These are phyloP conservation scores for Talaromyces liani DNA, from an alignment of 495 filamentous ascomycete species.

Conservation along the genomic window DNA sequence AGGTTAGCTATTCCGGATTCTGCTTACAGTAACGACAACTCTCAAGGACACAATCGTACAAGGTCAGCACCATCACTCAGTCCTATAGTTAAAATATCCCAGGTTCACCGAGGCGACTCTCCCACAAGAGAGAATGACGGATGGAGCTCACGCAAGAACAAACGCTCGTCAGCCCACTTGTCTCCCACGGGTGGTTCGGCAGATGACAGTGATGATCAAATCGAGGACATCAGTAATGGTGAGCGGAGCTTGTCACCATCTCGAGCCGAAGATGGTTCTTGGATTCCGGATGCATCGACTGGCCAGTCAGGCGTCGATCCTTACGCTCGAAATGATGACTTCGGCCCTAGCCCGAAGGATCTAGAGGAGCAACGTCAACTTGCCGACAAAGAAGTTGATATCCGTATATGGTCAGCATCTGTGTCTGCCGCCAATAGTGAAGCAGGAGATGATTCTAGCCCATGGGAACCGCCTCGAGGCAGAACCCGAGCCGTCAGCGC, in stretches of 20 bases:
- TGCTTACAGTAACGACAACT: conserved; percentile 11
- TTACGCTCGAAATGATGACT: conserved; percentile 25
- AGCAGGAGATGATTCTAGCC: conserved; percentile 23
- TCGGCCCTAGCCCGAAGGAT: conserved; percentile 39
- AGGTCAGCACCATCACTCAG: conserved; percentile 29
- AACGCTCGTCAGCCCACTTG: conserved; percentile 30
- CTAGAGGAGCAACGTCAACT: conserved; percentile 31
- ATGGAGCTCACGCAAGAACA: conserved; percentile 17
- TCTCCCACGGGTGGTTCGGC: conserved; percentile 28
- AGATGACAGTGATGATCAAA: conserved; percentile 15
- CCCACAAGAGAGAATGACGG: conserved; percentile 26
- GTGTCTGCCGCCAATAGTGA: conserved; percentile 37
- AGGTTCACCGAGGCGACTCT: conserved; percentile 41
- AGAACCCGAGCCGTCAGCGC: conserved; percentile 40
- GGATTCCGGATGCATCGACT: conserved; percentile 22
- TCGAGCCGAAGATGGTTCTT: conserved; percentile 25
- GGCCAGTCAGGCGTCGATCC: conserved; percentile 36
- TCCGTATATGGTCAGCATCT: conserved; percentile 35
- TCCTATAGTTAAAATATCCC: conserved; percentile 40
- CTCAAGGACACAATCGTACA: conserved; percentile 11
- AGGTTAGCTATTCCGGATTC: conserved; percentile 2
- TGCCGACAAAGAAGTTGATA: conserved; percentile 36
- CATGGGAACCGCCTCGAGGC: conserved; percentile 14
- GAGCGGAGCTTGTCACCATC: conserved; percentile 3
- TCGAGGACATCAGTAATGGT: neutral